Percentiles rank a stretch among this genome's conserved stretches.
phyloP scores from a whole-genome alignment of 768 basidiomycete species.

The Panaeolus cyanescens region DNA sequence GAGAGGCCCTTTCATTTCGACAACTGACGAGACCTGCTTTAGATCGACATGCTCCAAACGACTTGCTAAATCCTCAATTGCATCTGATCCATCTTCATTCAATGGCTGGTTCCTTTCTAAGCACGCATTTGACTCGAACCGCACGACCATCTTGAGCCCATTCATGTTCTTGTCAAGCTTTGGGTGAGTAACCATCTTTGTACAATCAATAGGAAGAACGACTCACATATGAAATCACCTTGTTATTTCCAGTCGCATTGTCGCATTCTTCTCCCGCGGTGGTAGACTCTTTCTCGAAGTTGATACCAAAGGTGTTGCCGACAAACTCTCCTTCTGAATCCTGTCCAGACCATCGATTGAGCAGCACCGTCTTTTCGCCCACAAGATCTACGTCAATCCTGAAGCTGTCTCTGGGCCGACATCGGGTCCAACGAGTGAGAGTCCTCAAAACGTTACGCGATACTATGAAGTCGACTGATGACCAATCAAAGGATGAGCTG shows the following conservation, averaged over 20 bases:
- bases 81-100: background rate
- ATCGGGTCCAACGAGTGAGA: conserved; percentile 50
- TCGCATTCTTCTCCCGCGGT: conserved; percentile 40
- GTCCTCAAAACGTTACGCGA: conserved; percentile 63
- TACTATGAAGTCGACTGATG: conserved; percentile 44
- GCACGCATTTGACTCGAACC: conserved; percentile 31
- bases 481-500: conserved; percentile 28
- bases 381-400: conserved; percentile 63
- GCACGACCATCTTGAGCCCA: conserved; percentile 27
- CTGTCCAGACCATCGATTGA: conserved; percentile 51
- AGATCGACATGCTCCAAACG: background rate
- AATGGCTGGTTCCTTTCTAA: background rate
- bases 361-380: conserved; percentile 51
- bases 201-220: background rate
- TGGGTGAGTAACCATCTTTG: background rate
- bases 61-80: background rate
- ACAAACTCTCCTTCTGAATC: conserved; percentile 21
- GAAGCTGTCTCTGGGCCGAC: conserved; percentile 39
- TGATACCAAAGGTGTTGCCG: conserved; percentile 46
- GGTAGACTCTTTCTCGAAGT: conserved; percentile 55
- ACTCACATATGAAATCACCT: conserved; percentile 54
- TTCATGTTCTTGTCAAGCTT: conserved; percentile 14
- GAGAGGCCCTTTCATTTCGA: background rate
- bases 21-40: background rate
- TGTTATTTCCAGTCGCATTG: conserved; percentile 49